A percentile compares a stretch with the other conserved stretches of the same genome.
Evolutionary conservation across 495 filamentous ascomycete species (phyloP).

Genomic region (Aspergillus cavernicola): DNA sequence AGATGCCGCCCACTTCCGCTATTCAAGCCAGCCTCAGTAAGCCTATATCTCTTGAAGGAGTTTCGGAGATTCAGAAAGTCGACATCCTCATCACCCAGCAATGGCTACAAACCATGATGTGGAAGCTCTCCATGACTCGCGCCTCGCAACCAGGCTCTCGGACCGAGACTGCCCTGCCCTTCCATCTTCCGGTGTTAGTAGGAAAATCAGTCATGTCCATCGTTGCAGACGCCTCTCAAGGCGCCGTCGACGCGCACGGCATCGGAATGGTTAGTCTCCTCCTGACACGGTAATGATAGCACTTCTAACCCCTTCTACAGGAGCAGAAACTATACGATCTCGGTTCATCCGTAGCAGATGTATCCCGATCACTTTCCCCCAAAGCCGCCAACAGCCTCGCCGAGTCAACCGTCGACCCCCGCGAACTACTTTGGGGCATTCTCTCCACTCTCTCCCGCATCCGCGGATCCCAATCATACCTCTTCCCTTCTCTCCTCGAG

Average conservation of each 20-base stretch:
- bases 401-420: conserved; percentile 33
- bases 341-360: conserved; percentile 36
- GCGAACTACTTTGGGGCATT: conserved; percentile 42
- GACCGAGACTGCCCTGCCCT: conserved; percentile 48
- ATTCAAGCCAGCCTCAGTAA: conserved; percentile 41
- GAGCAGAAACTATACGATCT: conserved; percentile 44
- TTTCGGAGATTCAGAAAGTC: conserved; percentile 56
- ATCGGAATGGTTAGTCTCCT: conserved; percentile 54
- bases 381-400: conserved; percentile 30
- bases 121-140: conserved; percentile 56
- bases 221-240: conserved; percentile 48
- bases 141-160: conserved; percentile 43
- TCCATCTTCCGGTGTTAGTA: conserved; percentile 56
- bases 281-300: neutral
- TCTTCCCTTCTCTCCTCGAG: conserved; percentile 36
- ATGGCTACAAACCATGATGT: conserved; percentile 59
- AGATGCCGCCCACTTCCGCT: conserved; percentile 33
- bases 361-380: conserved; percentile 30
- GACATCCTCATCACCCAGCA: conserved; percentile 60
- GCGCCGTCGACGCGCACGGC: conserved; percentile 57
- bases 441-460: conserved; percentile 40
- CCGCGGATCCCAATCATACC: conserved; percentile 42
- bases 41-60: conserved; percentile 38
- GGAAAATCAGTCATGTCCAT: conserved; percentile 51
- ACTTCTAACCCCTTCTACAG: conserved; percentile 14